Base-by-base conservation (phyloP, 2,329 filamentous ascomycete species). In the Epichloe gansuensis region DNA sequence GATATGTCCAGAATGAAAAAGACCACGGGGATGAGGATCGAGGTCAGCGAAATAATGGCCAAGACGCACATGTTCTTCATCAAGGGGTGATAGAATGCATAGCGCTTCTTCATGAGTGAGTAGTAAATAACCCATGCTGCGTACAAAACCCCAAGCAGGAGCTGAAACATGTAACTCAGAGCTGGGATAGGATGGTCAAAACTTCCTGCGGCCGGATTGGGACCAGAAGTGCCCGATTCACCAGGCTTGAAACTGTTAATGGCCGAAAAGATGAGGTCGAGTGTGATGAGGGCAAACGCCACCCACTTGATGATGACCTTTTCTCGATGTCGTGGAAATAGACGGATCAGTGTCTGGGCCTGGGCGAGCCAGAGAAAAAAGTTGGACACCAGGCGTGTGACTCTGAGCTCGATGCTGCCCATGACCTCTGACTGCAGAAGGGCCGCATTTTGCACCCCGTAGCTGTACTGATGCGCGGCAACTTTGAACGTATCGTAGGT, bases 251-350 rank as follows among this genome's bases (percentile, higher is more conserved):
- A 97, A 61, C 87, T 93, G 72, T 96, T 94, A 53, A 97, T 78
- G 47, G 86, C 89, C 62, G 86, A 90, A 67, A 98, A 98, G 11
- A 90, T 81, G 43, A 91, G 84, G 64, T 97, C 91, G 54, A 96
- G 77, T 0, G 89, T 80, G 62, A 98, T 96, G 53, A 98, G 78
- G 3, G 86, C 89, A 64, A 97, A 96, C 1, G 91, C 93, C 15
- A 91, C 89, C 91, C 91, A 98, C 71, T 97, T 97, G 71, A 98
- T 98, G 58, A 97, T 87, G 50, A 97, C 84, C 70, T 97, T 97
- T 70, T 98, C 93, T 63, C 94, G 87, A 63, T 97, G 91, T 36
- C 93, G 87, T 7, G 93, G 93, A 60, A 98, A 98, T 1, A 98
- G 75, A 50, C 93, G 85, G 60, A 97, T 97, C 53, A 98, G 71